Conservation (phyloP, 2,329 filamentous ascomycete genomes). For the Diaporthe aspalathi region DNA sequence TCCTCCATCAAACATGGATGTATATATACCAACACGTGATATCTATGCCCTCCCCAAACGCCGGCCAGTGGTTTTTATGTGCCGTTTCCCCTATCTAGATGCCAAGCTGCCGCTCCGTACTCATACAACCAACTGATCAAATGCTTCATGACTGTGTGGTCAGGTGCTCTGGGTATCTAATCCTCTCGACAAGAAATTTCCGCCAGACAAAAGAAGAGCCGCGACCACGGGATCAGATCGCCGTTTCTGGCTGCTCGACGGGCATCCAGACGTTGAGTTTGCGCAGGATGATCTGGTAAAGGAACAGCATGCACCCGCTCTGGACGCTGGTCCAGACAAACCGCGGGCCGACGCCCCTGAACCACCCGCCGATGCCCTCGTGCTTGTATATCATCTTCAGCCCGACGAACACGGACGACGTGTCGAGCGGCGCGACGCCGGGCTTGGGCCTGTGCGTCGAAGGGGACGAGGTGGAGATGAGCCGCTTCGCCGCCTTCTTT, state of each 20-base stretch:
- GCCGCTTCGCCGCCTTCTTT: constrained; percentile 68
- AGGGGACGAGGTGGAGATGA: constrained; percentile 90
- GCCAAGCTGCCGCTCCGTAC: constrained; percentile 34
- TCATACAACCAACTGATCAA: constrained; percentile 35
- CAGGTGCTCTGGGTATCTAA: constrained; percentile 37
- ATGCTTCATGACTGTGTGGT: constrained; percentile 11
- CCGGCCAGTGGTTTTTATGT: constrained; percentile 29
- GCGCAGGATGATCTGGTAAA: constrained; percentile 89
- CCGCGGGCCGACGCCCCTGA: constrained; percentile 91
- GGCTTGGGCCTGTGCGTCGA: constrained; percentile 84
- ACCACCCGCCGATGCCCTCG: constrained; percentile 90
- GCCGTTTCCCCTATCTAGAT: constrained; percentile 34
- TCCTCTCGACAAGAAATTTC: constrained; percentile 21
- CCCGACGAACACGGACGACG: constrained; percentile 88
- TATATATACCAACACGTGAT: constrained; percentile 24
- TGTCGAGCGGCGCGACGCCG: constrained; percentile 83
- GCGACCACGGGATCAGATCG: constrained; percentile 5
- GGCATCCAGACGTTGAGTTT: constrained; percentile 71
- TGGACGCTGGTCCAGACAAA: constrained; percentile 98
- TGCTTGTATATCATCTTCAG: constrained; percentile 88
- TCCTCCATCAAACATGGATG: constrained; percentile 12
- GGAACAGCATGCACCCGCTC: constrained; percentile 94
- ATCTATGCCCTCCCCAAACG: constrained; percentile 37
- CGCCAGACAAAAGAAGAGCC: constrained; percentile 17
- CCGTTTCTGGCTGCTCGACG: constrained; percentile 23